Conservation (phyloP, 2,329 filamentous ascomycete genomes). For the Neospermospora avenae region DNA sequence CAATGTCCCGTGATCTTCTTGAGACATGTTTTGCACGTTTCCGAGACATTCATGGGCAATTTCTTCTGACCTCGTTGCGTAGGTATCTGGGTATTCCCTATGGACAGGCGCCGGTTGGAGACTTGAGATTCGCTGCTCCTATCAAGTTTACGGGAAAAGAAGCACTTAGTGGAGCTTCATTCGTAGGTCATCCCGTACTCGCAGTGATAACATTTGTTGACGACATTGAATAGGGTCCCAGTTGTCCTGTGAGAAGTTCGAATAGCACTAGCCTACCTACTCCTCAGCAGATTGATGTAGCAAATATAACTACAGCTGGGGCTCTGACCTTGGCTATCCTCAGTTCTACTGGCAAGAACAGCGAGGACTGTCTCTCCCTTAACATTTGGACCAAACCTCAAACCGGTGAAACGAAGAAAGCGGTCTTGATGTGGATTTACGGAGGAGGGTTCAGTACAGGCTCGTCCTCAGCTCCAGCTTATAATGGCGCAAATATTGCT, state of each 20-base stretch:
- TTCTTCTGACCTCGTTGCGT: too few species aligned
- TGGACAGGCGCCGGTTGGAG: slow-evolving; percentile 38
- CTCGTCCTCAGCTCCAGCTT: slow-evolving; percentile 39
- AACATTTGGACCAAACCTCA: slow-evolving; percentile 40
- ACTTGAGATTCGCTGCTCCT: slow-evolving; percentile 39
- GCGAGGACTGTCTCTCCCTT: slow-evolving; percentile 40
- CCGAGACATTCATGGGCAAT: too few species aligned
- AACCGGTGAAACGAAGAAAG: slow-evolving; percentile 35
- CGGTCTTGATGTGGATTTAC: slow-evolving; percentile 45
- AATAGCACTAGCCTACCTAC: slow-evolving; percentile 2
- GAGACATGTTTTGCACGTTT: too few species aligned
- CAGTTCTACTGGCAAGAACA: slow-evolving; percentile 9
- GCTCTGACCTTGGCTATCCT: slow-evolving; percentile 12
- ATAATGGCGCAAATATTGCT: slow-evolving; percentile 44
- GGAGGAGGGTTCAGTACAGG: slow-evolving; percentile 43
- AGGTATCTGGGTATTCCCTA: slow-evolving; percentile 42
- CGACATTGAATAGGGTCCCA: slow-evolving; percentile 17
- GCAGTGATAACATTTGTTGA: slow-evolving; percentile 6
- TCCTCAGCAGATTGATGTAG: neutral
- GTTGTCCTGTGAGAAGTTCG: slow-evolving; percentile 17
- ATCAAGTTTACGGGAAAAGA: slow-evolving; percentile 23
- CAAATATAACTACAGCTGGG: slow-evolving; percentile 29
- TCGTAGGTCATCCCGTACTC: slow-evolving; percentile 21
- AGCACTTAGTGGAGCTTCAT: slow-evolving; percentile 24
- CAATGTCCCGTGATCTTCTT: too few species aligned